Evolutionary conservation across 2,329 filamentous ascomycete genomes (phyloP).

Genomic region (Diaporthe velutina): DNA sequence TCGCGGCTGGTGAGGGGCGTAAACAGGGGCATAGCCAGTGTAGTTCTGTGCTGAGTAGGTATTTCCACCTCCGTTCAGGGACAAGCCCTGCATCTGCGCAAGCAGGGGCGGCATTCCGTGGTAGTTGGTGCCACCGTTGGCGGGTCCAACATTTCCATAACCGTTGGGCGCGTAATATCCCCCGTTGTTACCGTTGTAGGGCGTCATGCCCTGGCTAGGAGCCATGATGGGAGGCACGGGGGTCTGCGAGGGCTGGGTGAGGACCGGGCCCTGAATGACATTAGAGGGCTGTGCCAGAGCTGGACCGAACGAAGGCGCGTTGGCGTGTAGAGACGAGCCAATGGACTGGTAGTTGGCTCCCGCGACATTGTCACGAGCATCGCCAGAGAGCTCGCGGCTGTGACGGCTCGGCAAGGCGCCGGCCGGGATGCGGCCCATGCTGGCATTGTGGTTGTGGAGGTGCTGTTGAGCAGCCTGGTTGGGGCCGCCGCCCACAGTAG

Average conservation of each 20-base stretch:
- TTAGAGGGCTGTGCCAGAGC: conserved; percentile 55
- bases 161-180: conserved; percentile 48
- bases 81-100: conserved; percentile 77
- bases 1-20: conserved; percentile 63
- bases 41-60: conserved; percentile 71
- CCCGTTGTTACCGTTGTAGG: conserved; percentile 46
- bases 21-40: conserved; percentile 67
- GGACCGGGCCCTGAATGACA: conserved; percentile 29
- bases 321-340: conserved; percentile 83
- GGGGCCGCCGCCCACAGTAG: conserved; percentile 63
- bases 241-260: conserved; percentile 32
- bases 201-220: conserved; percentile 45
- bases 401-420: conserved; percentile 76
- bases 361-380: conserved; percentile 53
- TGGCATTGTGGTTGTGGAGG: conserved; percentile 84
- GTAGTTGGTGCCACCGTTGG: conserved; percentile 36
- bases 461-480: conserved; percentile 73
- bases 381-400: conserved; percentile 76
- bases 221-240: conserved; percentile 46
- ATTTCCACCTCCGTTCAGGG: conserved; percentile 60
- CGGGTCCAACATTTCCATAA: conserved; percentile 42
- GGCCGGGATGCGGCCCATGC: conserved; percentile 81
- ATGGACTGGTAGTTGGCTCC: conserved; percentile 68
- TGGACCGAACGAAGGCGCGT: conserved; percentile 83
- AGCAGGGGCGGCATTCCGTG: conserved; percentile 72